A percentile compares a stretch with the other conserved stretches of the same genome.
Conservation (phyloP, 1,284 basidiomycete species). For the Moesziomyces sp. region DNA sequence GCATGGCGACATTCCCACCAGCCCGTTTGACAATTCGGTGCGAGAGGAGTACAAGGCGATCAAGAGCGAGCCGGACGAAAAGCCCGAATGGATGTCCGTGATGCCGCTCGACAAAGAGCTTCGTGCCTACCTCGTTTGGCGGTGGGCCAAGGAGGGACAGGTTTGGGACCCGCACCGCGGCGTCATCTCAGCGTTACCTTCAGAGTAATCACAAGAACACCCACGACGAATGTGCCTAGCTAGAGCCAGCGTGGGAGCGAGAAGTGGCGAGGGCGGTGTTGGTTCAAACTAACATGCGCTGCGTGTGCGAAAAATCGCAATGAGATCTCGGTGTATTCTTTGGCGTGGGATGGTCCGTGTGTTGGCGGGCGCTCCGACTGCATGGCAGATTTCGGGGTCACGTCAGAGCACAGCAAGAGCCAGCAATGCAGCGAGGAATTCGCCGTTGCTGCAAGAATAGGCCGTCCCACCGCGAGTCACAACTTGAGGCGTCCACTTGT, state of each 20-base stretch:
- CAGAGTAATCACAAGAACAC: neutral
- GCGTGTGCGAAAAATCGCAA: too few relatives aligned
- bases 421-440: neutral
- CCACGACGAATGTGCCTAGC: neutral
- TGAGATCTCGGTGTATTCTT: too few relatives aligned
- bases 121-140: conserved; percentile 41
- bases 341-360: neutral
- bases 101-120: conserved; percentile 47
- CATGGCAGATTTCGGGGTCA: neutral
- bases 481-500: too few relatives aligned
- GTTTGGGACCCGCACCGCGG: conserved; percentile 33
- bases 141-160: conserved; percentile 34
- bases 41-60: too few relatives aligned
- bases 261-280: too few relatives aligned
- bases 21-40: conserved; percentile 11
- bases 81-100: conserved; percentile 39
- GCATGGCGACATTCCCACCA: conserved; percentile 16
- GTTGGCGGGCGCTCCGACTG: neutral
- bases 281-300: too few relatives aligned
- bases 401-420: neutral
- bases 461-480: too few relatives aligned
- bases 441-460: neutral
- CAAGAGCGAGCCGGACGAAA: neutral
- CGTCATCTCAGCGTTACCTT: conserved; percentile 1
- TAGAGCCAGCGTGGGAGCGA: too few relatives aligned